Conservation (phyloP, 345 rosid genomes). For the Gossypium ekmanianum region DNA sequence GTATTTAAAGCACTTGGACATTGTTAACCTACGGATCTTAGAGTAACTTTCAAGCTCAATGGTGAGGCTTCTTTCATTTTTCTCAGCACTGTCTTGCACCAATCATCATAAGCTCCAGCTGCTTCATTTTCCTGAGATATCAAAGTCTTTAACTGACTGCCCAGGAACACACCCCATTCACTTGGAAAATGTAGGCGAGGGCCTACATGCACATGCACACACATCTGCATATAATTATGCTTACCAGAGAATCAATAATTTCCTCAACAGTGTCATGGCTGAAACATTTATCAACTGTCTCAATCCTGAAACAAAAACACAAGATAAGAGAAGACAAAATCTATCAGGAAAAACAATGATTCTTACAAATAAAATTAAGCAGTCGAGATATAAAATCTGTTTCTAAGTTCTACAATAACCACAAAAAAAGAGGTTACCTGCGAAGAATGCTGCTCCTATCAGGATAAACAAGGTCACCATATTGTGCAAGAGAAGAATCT, state of each 20-base stretch:
- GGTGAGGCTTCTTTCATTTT: slow-evolving; percentile 87
- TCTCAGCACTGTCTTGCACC: slow-evolving; percentile 52
- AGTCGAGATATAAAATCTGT: not conserved
- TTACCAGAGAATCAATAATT: slow-evolving; percentile 76
- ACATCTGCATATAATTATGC: slow-evolving; percentile 18
- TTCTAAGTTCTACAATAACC: not conserved
- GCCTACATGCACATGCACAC: not conserved
- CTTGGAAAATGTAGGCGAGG: too few relatives aligned
- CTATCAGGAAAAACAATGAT: not conserved
- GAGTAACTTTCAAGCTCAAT: slow-evolving; percentile 76
- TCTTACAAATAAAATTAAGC: not conserved
- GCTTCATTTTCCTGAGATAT: slow-evolving; percentile 50
- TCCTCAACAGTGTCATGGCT: slow-evolving; percentile 84
- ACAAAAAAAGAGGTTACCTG: slow-evolving; percentile 38
- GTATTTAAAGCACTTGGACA: not conserved
- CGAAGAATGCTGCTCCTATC: slow-evolving; percentile 53
- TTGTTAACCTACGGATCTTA: slow-evolving; percentile 60
- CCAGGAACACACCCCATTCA: not conserved
- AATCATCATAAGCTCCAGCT: slow-evolving; percentile 46
- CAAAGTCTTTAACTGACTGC: not conserved
- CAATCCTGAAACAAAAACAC: slow-evolving; percentile 50
- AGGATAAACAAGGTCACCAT: slow-evolving; percentile 85
- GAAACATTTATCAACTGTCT: slow-evolving; percentile 74
- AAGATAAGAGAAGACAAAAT: not conserved
- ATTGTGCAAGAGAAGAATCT: slow-evolving; percentile 77